Conservation (phyloP, 73 alveolate species). For the Tetrahymena elliotti region DNA sequence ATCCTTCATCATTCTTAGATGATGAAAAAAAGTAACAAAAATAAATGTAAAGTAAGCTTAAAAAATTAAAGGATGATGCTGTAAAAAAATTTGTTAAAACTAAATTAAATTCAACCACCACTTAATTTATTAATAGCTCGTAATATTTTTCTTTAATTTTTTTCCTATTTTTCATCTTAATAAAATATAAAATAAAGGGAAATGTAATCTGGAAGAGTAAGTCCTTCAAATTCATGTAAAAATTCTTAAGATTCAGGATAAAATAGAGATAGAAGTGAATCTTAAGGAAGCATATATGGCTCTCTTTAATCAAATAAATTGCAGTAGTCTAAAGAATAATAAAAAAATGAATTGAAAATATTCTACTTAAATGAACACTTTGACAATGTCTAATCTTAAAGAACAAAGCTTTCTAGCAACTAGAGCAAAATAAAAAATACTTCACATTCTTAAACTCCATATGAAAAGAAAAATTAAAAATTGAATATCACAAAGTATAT, state of each 20-base stretch:
- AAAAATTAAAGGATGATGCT: not conserved
- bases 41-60: not conserved
- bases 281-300: not conserved
- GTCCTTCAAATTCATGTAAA: not conserved
- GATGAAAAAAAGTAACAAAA: not conserved
- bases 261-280: not conserved
- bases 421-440: not conserved
- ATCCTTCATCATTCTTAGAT: not conserved
- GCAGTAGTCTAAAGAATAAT: not conserved
- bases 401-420: not conserved
- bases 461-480: not conserved
- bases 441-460: not conserved
- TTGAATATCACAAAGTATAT: not conserved
- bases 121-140: not conserved
- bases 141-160: not conserved
- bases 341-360: not conserved
- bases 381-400: not conserved
- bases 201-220: not conserved
- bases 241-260: not conserved
- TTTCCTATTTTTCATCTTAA: not conserved
- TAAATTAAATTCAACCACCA: not conserved
- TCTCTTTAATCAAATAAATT: not conserved
- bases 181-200: not conserved
- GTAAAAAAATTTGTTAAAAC: not conserved
- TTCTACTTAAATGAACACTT: not conserved